A percentile compares a stretch with the other conserved stretches of the same genome.
These are phyloP conservation scores for Mycotypha africana DNA, from an alignment of 371 early-diverging fungal species.

Conservation along the genomic window DNA sequence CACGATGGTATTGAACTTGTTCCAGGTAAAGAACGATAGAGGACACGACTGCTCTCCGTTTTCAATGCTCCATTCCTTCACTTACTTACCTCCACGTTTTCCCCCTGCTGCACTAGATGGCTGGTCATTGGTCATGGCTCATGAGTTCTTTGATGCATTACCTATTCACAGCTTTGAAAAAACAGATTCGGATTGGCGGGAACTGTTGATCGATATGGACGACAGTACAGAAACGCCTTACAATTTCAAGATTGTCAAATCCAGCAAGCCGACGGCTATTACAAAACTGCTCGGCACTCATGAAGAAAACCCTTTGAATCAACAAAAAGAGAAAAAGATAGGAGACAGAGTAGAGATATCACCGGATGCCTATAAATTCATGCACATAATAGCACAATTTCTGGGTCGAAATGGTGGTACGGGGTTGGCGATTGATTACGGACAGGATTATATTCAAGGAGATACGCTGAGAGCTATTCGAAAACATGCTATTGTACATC, in stretches of 20 bases:
- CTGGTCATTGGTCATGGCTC: slow-evolving; percentile 70
- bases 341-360: slow-evolving; percentile 84
- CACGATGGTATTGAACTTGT: slow-evolving; percentile 67
- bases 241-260: slow-evolving; percentile 77
- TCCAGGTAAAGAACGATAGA: slow-evolving; percentile 33
- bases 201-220: slow-evolving; percentile 84
- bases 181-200: slow-evolving; percentile 81
- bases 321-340: slow-evolving; percentile 28
- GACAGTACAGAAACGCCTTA: slow-evolving; percentile 51
- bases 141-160: slow-evolving; percentile 97
- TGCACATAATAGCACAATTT: slow-evolving; percentile 59
- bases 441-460: slow-evolving; percentile 70
- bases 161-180: slow-evolving; percentile 85
- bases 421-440: slow-evolving; percentile 90
- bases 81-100: no score
- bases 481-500: slow-evolving; percentile 75
- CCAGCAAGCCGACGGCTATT: slow-evolving; percentile 65
- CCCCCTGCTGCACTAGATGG: no score
- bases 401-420: slow-evolving; percentile 62
- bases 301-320: slow-evolving; percentile 21
- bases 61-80: not conserved
- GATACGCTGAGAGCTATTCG: slow-evolving; percentile 85
- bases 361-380: slow-evolving; percentile 69
- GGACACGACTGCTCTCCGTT: no score
- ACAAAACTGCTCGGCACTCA: slow-evolving; percentile 53